Evolutionary conservation across 2,329 filamentous ascomycete genomes (phyloP).

Genomic region (Zasmidium citrigriseum): DNA sequence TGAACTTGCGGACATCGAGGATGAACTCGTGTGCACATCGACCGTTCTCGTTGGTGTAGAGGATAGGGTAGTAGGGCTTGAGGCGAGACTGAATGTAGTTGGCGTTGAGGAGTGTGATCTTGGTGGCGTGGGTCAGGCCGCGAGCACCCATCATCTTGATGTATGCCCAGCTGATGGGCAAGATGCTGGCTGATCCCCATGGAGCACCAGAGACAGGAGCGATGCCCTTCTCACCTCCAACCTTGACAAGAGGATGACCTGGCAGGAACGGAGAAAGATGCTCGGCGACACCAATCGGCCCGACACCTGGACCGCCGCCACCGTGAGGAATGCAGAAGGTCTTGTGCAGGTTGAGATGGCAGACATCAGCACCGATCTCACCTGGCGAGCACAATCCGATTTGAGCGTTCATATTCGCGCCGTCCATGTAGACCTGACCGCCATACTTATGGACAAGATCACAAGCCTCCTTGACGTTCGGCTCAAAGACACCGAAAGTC

Average conservation of each 20-base stretch:
- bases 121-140: conserved; percentile 84
- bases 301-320: conserved; percentile 89
- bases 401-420: conserved; percentile 97
- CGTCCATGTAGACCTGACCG: conserved; percentile 97
- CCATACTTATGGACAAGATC: conserved; percentile 82
- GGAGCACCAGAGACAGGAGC: conserved; percentile 78
- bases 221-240: conserved; percentile 59
- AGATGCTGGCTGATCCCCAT: conserved; percentile 86
- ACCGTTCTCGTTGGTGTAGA: conserved; percentile 88
- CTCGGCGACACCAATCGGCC: conserved; percentile 86
- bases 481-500: conserved; percentile 94
- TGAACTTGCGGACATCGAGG: conserved; percentile 82
- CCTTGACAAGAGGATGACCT: conserved; percentile 62
- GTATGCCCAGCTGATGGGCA: conserved; percentile 94
- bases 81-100: conserved; percentile 94
- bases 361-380: conserved; percentile 93
- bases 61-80: conserved; percentile 79
- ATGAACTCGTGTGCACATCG: conserved; percentile 98
- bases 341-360: conserved; percentile 97
- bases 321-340: conserved; percentile 98
- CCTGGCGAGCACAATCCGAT: conserved; percentile 93
- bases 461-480: conserved; percentile 81
- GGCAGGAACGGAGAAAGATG: conserved; percentile 79
- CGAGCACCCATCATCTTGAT: conserved; percentile 88
- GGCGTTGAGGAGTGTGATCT: conserved; percentile 90